Percentiles rank a stretch among this genome's conserved stretches.
phyloP scores from a whole-genome alignment of 768 basidiomycete species.

The Hypholoma fasciculare region DNA sequence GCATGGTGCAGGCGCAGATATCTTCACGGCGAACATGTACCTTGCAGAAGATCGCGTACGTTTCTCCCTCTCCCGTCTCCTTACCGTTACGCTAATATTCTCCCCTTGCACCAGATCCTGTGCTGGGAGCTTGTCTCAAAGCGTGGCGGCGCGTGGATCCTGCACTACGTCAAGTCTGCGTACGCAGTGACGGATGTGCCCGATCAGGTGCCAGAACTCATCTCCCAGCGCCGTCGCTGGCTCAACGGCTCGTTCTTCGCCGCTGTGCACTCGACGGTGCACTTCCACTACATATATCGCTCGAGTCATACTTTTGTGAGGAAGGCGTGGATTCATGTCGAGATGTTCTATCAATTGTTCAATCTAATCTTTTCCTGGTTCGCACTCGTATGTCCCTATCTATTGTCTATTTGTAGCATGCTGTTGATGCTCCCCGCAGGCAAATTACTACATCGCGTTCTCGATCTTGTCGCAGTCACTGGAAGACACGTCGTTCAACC shows the following conservation, averaged over 20 bases:
- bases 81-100: background rate
- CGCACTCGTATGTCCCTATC: conserved; percentile 48
- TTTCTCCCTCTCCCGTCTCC: conserved; percentile 25
- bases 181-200: conserved; percentile 94
- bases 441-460: conserved; percentile 92
- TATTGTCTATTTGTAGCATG: too few relatives aligned
- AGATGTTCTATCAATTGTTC: conserved; percentile 88
- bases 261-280: conserved; percentile 85
- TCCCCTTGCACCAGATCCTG: conserved; percentile 48
- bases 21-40: conserved; percentile 97
- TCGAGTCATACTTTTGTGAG: conserved; percentile 79
- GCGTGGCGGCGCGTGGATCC: conserved; percentile 82
- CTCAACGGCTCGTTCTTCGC: conserved; percentile 99
- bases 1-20: conserved; percentile 84
- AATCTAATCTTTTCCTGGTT: conserved; percentile 96
- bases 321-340: conserved; percentile 95
- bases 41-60: conserved; percentile 79
- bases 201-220: conserved; percentile 90
- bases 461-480: conserved; percentile 73
- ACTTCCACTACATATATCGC: conserved; percentile 95
- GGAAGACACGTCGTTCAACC: conserved; percentile 58
- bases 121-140: conserved; percentile 99
- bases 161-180: conserved; percentile 96
- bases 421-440: conserved; percentile 36
- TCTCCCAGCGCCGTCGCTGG: conserved; percentile 95